Percentiles rank a stretch among this genome's conserved stretches.
These are phyloP conservation scores for Ophiostoma perfectum DNA, from an alignment of 2,329 filamentous ascomycete genomes.

Conservation along the genomic window DNA sequence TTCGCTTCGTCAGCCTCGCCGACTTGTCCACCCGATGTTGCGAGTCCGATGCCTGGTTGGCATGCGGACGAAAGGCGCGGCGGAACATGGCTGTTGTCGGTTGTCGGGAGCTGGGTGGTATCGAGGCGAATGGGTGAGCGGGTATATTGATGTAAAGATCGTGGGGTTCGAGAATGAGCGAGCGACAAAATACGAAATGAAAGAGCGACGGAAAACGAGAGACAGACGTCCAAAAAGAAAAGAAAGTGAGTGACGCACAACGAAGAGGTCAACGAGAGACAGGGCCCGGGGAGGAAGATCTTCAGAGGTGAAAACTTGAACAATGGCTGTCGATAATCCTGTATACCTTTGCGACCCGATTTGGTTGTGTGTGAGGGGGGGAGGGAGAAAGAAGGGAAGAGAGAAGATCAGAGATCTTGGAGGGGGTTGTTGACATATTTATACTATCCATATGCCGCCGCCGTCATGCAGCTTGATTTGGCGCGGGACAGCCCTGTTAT, in stretches of 20 bases:
- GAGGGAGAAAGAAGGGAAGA: slow-evolving; percentile 42
- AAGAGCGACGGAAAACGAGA: slow-evolving; percentile 45
- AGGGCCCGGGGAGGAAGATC: slow-evolving; percentile 52
- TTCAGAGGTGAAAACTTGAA: slow-evolving; percentile 35
- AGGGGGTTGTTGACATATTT: slow-evolving; percentile 24
- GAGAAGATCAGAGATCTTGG: slow-evolving; percentile 30
- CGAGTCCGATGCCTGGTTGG: slow-evolving; percentile 35
- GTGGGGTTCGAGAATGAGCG: slow-evolving; percentile 24
- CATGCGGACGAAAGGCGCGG: slow-evolving; percentile 76
- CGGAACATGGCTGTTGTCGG: slow-evolving; percentile 67
- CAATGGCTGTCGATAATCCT: slow-evolving; percentile 50
- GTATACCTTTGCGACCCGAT: slow-evolving; percentile 54
- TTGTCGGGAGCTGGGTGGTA: neutral
- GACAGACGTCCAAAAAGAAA: slow-evolving; percentile 40
- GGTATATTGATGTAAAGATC: slow-evolving; percentile 14
- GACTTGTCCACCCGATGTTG: slow-evolving; percentile 74
- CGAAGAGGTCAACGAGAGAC: slow-evolving; percentile 40
- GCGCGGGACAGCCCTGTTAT: slow-evolving; percentile 23
- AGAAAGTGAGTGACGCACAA: slow-evolving; percentile 32
- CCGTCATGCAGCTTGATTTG: slow-evolving; percentile 9
- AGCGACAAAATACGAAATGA: slow-evolving; percentile 36
- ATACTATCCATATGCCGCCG: slow-evolving; percentile 10
- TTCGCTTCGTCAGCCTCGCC: slow-evolving; percentile 71
- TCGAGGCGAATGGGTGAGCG: slow-evolving; percentile 8
- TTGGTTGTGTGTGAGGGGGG: slow-evolving; percentile 50